Base-by-base conservation (phyloP, 192 early-diverging fungal species). In the Coemansia sp. region DNA sequence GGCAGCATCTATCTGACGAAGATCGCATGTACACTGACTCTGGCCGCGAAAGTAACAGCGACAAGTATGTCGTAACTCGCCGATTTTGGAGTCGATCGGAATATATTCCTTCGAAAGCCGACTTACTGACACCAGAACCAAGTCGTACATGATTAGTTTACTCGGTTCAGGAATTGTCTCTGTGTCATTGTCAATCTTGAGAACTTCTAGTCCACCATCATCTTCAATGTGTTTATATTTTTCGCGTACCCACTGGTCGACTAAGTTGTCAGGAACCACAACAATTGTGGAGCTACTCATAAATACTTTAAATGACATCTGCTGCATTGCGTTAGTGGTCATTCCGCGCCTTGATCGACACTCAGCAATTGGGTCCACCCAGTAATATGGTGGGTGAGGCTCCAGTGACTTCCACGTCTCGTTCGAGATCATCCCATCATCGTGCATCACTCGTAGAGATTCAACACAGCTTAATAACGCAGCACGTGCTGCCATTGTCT, bases 231-330 rank as follows among this genome's bases (percentile, higher is more conserved):
- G 83, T 70, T 90, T 91, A 75, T 90, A 89, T 24, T 92, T 82
- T 73, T 94, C 90, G n/a, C 73, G 80, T 14, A 71, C 69, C 92
- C 92, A 94, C 61, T 94, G 92, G 12, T 84, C 87, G 5, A 89
- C 62, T 8, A 94, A 64, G 48, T 87, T 88, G 65, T 91, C 90
- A 3, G 90, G 90, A n/a, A 91, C 88, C 48, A 92, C 85, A 9
- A 92, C 84, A 6, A 94, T 78, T 0, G 92, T 92, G 19, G 86
- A 63, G 44, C 65, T 82, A 21, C 87, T 88, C 49, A 86, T 66
- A 57, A 83, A 88, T 7, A 90, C 80, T 44, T 85, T 84, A 52
- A 78, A 65, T 12, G 69, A 53, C 18, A 73, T 52, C 30, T 51
- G 49, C 14, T 58, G 19, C 18, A 51, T 58, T 27, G 44, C 70